phyloP scores from a whole-genome alignment of 164 flowering plant species.

The Platanus orientalis region DNA sequence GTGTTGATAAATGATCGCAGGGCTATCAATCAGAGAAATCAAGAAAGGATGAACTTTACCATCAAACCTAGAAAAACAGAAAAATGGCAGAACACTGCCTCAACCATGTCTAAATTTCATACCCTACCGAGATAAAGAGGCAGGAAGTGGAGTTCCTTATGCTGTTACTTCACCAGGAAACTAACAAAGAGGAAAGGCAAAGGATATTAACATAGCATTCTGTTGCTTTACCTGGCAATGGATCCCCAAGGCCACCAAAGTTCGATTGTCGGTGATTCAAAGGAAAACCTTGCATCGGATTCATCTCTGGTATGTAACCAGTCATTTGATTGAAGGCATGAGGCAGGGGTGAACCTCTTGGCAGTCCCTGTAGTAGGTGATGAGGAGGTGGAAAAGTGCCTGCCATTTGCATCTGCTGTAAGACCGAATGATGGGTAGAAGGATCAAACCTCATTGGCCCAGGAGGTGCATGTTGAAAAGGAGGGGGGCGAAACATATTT shows the following conservation, averaged over 20 bases:
- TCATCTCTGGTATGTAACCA: constrained; percentile 46
- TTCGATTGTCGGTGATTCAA: constrained; percentile 41
- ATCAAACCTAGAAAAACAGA: too few species aligned
- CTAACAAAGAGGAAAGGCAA: not conserved
- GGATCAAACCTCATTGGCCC: constrained; percentile 52
- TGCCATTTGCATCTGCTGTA: constrained; percentile 63
- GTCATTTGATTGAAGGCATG: constrained; percentile 45
- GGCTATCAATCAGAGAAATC: too few species aligned
- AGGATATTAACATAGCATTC: not conserved
- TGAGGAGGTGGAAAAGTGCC: constrained; percentile 55
- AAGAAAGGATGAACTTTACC: too few species aligned
- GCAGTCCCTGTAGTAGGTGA: constrained; percentile 45
- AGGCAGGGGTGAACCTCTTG: constrained; percentile 42
- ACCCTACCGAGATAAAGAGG: too few species aligned
- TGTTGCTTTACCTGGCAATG: constrained; percentile 49
- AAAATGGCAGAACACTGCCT: too few species aligned
- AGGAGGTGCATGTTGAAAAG: constrained; percentile 42
- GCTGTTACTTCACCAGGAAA: too few species aligned
- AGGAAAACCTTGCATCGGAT: constrained; percentile 58
- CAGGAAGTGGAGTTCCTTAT: too few species aligned
- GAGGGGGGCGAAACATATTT: constrained; percentile 41
- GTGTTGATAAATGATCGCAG: too few species aligned
- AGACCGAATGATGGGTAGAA: constrained; percentile 44
- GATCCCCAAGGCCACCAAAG: constrained; percentile 46
- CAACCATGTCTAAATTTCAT: too few species aligned